Evolutionary conservation across 768 basidiomycete genomes (phyloP), one percentile per base, ranked within the genome.

Genomic region (Auricularia sp.): DNA sequence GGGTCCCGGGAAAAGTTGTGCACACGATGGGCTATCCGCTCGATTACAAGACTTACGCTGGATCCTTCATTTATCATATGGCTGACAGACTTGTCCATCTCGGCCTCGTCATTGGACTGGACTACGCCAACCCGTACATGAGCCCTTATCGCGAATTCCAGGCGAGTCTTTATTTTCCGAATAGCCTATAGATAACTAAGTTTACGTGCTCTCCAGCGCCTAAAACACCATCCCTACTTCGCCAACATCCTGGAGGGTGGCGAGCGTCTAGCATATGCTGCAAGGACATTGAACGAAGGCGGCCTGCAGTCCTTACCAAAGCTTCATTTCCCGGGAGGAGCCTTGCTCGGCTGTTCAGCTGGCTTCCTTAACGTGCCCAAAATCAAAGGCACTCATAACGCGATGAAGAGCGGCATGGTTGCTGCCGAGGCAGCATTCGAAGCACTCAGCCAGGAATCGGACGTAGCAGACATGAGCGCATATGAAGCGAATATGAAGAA

Each of bases 321-420:
- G 71, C 81, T 85, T 85, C 67, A 79, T 85, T 99, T 94, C 77
- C 97, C 97, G 0, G 95, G 97, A 1, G 96, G 96, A 1, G 96
- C 94, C 1, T 77, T 98, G 34, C 85, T 99, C 45, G 97, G 96
- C 0, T 98, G 95, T 76, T 89, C 93, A 0, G 97, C 95, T 1
- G 96, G 96, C 13, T 94, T 98, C 74, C 83, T 99, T 66, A 98
- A 98, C 77, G 83, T 97, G 11, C 89, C 95, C 14, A 98, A 97
- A 77, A 98, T 99, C 77, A 98, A 98, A 73, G 96, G 96, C 14
- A 96, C 95, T 0, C 97, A 98, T 73, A 98, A 95, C 66, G 94
- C 96, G 2, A 98, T 99, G 97, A 95, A 98, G 81, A 92, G 89
- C 44, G 97, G 97, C 35, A 98, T 98, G 89, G 80, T 98, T 21